Evolutionary conservation across 139 green algal genomes (phyloP).

Genomic region (Bryopsis sp.): DNA sequence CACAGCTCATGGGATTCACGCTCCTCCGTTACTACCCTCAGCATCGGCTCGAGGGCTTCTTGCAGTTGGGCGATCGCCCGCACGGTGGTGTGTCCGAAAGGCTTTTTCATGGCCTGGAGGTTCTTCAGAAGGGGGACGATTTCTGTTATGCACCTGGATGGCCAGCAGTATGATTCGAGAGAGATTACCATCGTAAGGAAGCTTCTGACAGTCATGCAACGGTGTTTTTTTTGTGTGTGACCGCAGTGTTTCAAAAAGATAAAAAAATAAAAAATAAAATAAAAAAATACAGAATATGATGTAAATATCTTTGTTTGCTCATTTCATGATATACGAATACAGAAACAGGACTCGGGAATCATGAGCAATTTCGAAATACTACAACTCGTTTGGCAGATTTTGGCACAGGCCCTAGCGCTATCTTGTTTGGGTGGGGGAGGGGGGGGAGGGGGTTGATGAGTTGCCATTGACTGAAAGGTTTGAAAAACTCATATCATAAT

Average conservation of each 20-base stretch:
- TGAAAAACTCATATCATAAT: too few relatives aligned
- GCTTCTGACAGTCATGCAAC: not conserved
- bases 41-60: not conserved
- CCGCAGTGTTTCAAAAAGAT: not conserved
- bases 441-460: too few relatives aligned
- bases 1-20: not conserved
- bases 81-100: not conserved
- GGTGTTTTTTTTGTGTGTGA: not conserved
- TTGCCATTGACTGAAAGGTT: too few relatives aligned
- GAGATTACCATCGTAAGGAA: not conserved
- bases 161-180: not conserved
- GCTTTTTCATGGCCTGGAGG: not conserved
- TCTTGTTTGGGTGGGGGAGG: too few relatives aligned
- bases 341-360: too few relatives aligned
- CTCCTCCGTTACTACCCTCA: not conserved
- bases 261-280: not conserved
- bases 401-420: too few relatives aligned
- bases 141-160: not conserved
- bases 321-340: not conserved
- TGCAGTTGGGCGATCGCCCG: not conserved
- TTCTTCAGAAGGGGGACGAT: not conserved
- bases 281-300: not conserved
- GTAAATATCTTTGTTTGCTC: not conserved
- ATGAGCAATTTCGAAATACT: too few relatives aligned
- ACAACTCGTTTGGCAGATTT: too few relatives aligned